Base-by-base conservation (phyloP, 2,329 filamentous ascomycete species). In the Mycogone perniciosa region DNA sequence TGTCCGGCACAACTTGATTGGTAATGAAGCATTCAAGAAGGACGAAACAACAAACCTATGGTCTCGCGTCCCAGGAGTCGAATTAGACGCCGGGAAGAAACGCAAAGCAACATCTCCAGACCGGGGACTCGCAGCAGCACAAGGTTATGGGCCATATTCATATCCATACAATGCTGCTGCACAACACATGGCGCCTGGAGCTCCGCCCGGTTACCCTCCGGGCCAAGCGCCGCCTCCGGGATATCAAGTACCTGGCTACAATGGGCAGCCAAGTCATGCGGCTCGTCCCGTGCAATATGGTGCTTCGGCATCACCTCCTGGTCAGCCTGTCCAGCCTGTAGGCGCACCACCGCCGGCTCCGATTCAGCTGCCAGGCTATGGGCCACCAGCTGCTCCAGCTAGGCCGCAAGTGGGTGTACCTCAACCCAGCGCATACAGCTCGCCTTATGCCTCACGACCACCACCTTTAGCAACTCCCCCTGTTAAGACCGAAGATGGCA, bases 1-100 rank as follows among this genome's bases (percentile, higher is more conserved):
- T 58, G 80, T 83, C n/a, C 76, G 80, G 1, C 80, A 83, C 58
- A 83, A 82, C 51, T 71, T 83, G 30, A 81, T 82, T 56, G 79
- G 79, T 2, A 82, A 82, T 60, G 76, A 79, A 56, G 80, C 79
- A 6, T 83, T 83, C 61, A 72, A 71, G 56, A 83, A 82, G 62
- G 75, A 79, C 54, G 77, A 81, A 35, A 71, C 73, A 30, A 79
- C 75, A 1, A 74, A 77, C 40, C 66, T 79, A 20, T 83, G 80
- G 80, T 75, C 71, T 52, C 77, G 80, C 34, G 76, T 81, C 26
- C 76, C 75, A 2, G 79, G 77, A 2, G 73, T 82, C 29, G 77
- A 81, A 56, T 69, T 83, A 20, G 80, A 83, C 51, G 77, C 78
- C 8, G 79, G 79, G 40, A 82, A 82, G 69, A 81, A 82, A 64